phyloP scores from a whole-genome alignment of 148 eudicot species.

The Salicornia ramosissima region DNA sequence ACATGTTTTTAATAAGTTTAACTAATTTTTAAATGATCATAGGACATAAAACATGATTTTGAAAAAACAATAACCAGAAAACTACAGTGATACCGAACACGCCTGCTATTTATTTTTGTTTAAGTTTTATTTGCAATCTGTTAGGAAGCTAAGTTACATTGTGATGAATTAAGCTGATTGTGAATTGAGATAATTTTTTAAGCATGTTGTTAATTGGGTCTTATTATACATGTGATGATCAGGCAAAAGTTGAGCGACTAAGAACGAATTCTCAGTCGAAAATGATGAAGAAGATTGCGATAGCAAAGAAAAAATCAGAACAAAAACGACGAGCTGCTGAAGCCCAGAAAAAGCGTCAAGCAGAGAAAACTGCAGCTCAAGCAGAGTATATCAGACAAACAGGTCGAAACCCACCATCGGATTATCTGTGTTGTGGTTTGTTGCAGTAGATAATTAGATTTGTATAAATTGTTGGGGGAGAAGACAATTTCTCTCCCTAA shows the following conservation, averaged over 20 bases:
- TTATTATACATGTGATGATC: slow-evolving; percentile 14
- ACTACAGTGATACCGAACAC: no score
- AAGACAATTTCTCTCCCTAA: neutral
- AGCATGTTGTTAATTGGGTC: no score
- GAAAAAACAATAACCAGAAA: no score
- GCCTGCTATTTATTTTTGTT: no score
- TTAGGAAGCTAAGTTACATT: no score
- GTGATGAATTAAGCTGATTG: no score
- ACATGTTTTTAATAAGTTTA: no score
- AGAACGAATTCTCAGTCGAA: slow-evolving; percentile 77
- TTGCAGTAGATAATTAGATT: slow-evolving; percentile 27
- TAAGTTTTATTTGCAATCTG: no score
- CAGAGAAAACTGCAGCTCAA: slow-evolving; percentile 59
- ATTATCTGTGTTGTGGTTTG: slow-evolving; percentile 69
- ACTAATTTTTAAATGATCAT: no score
- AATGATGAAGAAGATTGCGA: slow-evolving; percentile 80
- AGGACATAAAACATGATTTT: no score
- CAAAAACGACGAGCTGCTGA: slow-evolving; percentile 71
- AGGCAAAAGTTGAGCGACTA: slow-evolving; percentile 88
- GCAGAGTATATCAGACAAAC: slow-evolving; percentile 80
- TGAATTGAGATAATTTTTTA: no score
- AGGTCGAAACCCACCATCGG: slow-evolving; percentile 62
- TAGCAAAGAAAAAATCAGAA: slow-evolving; percentile 69
- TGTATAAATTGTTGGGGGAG: neutral
- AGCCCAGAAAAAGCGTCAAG: slow-evolving; percentile 49